These are phyloP conservation scores for Tulasnella sp. DNA, from an alignment of 768 basidiomycete species.

Conservation along the genomic window DNA sequence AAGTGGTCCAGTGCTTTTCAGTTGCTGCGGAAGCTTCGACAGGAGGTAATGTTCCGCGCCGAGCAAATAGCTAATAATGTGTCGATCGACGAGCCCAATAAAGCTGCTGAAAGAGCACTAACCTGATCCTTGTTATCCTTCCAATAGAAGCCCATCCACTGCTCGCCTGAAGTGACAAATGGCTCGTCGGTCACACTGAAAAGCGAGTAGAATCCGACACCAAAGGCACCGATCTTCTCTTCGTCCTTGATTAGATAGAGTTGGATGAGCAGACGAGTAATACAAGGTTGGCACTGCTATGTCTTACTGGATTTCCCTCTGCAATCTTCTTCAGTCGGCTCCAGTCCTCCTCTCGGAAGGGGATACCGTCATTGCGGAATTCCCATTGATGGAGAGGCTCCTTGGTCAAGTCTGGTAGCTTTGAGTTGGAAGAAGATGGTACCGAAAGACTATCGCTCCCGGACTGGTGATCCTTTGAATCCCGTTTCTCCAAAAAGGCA, in stretches of 20 bases:
- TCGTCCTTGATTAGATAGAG: conserved; percentile 47
- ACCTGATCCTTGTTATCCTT: conserved; percentile 79
- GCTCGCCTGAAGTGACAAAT: conserved; percentile 38
- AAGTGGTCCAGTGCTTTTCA: conserved; percentile 61
- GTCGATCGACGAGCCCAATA: neutral
- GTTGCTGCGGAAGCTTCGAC: neutral
- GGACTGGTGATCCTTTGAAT: conserved; percentile 41
- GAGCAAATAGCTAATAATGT: conserved; percentile 54
- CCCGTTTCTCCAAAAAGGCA: neutral
- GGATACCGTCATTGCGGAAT: conserved; percentile 78
- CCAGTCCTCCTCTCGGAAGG: conserved; percentile 84
- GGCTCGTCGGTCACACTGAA: conserved; percentile 26
- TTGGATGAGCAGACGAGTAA: conserved; percentile 2
- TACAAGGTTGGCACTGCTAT: conserved; percentile 24
- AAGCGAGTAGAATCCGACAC: conserved; percentile 36
- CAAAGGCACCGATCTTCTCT: conserved; percentile 91
- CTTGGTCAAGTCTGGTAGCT: conserved; percentile 51
- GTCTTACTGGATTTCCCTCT: conserved; percentile 11
- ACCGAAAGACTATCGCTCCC: conserved; percentile 50
- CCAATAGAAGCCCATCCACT: conserved; percentile 97
- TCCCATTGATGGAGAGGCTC: conserved; percentile 59
- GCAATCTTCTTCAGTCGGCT: conserved; percentile 76
- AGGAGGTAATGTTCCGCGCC: conserved; percentile 46
- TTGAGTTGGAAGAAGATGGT: neutral
- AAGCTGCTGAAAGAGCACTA: neutral